phyloP scores from a whole-genome alignment of 768 basidiomycete genomes.

The Boletus reticuloceps region DNA sequence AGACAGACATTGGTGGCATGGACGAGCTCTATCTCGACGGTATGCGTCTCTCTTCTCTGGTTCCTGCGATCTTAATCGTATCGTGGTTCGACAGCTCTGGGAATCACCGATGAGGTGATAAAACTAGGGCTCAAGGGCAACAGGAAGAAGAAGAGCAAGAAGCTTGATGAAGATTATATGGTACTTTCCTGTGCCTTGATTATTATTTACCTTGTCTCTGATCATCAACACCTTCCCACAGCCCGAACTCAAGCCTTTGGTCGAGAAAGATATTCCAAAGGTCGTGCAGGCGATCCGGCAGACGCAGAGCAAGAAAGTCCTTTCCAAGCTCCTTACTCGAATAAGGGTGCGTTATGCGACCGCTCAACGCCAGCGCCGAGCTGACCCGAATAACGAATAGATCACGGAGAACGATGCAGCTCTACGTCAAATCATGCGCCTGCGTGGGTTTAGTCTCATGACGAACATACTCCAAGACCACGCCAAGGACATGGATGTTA shows the following conservation, averaged over 20 bases:
- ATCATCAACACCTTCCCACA: constrained; percentile 28
- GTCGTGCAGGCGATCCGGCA: constrained; percentile 91
- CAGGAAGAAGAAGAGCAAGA: constrained; percentile 88
- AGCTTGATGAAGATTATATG: constrained; percentile 92
- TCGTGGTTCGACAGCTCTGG: constrained; percentile 59
- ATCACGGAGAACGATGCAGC: constrained; percentile 81
- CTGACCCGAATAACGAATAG: constrained; percentile 38
- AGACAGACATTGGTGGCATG: constrained; percentile 93
- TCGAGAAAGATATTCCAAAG: constrained; percentile 81
- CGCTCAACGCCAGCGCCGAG: not conserved
- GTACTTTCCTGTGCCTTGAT: constrained; percentile 38
- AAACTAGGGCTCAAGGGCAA: constrained; percentile 77
- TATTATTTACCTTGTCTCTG: not conserved
- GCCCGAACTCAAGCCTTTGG: constrained; percentile 76
- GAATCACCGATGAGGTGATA: constrained; percentile 91
- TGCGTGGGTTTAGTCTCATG: constrained; percentile 94
- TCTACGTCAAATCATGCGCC: constrained; percentile 80
- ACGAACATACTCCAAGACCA: constrained; percentile 83
- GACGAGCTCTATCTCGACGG: constrained; percentile 94
- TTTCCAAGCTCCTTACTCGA: constrained; percentile 79
- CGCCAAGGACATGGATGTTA: constrained; percentile 62
- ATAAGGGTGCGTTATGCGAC: constrained; percentile 57
- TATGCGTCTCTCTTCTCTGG: constrained; percentile 25
- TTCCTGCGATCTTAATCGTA: not conserved
- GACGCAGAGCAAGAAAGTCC: constrained; percentile 76